A percentile compares a stretch with the other conserved stretches of the same genome.
phyloP scores from a whole-genome alignment of 106 monocot species.

The Narthecium ossifragum region DNA sequence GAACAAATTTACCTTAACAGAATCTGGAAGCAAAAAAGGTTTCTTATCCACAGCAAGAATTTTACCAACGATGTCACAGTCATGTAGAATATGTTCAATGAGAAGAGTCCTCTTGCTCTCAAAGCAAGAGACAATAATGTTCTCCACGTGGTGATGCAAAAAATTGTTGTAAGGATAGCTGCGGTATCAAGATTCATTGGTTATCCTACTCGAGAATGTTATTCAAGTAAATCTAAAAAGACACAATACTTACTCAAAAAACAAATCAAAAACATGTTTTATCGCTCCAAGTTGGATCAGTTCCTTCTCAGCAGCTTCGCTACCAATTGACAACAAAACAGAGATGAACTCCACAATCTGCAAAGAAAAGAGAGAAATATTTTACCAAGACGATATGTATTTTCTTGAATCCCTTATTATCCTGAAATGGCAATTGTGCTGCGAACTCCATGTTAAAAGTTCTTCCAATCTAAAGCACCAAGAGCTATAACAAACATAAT shows the following conservation, averaged over 20 bases:
- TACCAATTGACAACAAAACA: constrained; percentile 76
- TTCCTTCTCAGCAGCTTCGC: constrained; percentile 69
- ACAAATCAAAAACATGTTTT: constrained; percentile 60
- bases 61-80: constrained; percentile 65
- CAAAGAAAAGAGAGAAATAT: constrained; percentile 13
- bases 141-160: constrained; percentile 90
- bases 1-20: constrained; percentile 34
- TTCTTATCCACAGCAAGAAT: constrained; percentile 78
- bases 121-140: constrained; percentile 69
- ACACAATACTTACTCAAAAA: constrained; percentile 75
- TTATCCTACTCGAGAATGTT: neutral
- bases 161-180: constrained; percentile 98
- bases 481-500: no score
- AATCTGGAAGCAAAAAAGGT: constrained; percentile 35
- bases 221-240: neutral
- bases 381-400: no score
- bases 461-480: no score
- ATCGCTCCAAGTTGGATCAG: constrained; percentile 62
- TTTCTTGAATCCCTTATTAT: no score
- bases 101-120: constrained; percentile 68
- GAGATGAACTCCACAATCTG: constrained; percentile 99
- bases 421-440: no score
- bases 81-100: constrained; percentile 70
- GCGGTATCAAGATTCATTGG: constrained; percentile 10
- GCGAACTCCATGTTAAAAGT: no score